Evolutionary conservation across 2,329 filamentous ascomycete species (phyloP).

Genomic region (Tolypocladium inflatum): DNA sequence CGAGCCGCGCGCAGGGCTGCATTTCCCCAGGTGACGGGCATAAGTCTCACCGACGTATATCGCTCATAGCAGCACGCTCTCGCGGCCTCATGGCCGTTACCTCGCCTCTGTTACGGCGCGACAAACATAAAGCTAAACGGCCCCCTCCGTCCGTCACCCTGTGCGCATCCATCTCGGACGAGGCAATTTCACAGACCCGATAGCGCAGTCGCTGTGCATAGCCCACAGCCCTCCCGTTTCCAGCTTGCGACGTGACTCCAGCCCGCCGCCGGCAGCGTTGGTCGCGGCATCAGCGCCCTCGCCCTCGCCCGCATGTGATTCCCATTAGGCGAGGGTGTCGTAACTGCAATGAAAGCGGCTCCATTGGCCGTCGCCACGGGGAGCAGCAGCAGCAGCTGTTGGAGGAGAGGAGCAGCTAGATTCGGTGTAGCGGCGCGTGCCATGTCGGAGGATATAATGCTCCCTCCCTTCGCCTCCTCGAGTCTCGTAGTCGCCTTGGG

Average conservation of each 20-base stretch:
- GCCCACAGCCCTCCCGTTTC: neutral
- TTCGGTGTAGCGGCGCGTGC: neutral
- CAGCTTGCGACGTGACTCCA: neutral
- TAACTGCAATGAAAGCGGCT: neutral
- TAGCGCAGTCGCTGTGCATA: neutral
- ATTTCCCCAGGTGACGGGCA: neutral
- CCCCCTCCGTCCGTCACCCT: neutral
- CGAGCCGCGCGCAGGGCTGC: neutral
- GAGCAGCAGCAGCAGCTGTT: neutral
- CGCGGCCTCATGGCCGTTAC: neutral
- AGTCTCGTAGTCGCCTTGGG: neutral
- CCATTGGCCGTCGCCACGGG: neutral
- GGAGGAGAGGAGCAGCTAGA: neutral
- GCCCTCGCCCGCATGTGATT: neutral
- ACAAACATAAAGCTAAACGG: neutral
- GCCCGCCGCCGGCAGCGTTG: neutral
- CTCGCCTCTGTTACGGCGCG: neutral
- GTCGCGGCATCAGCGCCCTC: neutral
- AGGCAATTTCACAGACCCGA: conserved; percentile 2
- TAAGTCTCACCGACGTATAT: conserved; percentile 8
- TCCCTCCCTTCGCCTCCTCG: neutral
- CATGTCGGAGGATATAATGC: neutral
- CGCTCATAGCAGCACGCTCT: conserved; percentile 1
- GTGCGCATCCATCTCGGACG: neutral
- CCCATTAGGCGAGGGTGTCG: neutral